Conservation (phyloP, 805 yeast genomes). For the Sugiyamaella mastotermitis region DNA sequence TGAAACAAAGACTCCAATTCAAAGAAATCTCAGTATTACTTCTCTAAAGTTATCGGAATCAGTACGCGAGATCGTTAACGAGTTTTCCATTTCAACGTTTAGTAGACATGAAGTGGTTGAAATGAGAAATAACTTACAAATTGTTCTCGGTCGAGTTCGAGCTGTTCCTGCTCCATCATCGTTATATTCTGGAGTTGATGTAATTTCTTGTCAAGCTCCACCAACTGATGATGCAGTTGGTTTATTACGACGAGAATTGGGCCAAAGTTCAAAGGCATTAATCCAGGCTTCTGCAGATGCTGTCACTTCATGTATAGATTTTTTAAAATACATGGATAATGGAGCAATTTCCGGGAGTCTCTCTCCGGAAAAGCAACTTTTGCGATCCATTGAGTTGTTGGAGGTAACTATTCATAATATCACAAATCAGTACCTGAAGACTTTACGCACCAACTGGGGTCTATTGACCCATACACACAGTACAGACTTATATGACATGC, state of each 20-base stretch:
- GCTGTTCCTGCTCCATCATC: conserved; percentile 31
- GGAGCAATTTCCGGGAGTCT: conserved; percentile 2
- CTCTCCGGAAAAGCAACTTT: not conserved
- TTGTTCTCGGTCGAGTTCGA: conserved; percentile 35
- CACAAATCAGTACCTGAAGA: not conserved
- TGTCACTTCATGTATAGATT: conserved; percentile 14
- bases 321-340: conserved; percentile 10
- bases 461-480: conserved; percentile 14
- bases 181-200: not conserved
- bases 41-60: conserved; percentile 35
- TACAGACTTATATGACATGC: conserved; percentile 34
- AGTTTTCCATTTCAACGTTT: conserved; percentile 33
- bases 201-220: no score
- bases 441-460: not conserved
- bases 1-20: conserved; percentile 23
- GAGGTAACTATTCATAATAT: conserved; percentile 1
- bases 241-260: conserved; percentile 5
- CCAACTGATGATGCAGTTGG: conserved; percentile 5
- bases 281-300: conserved; percentile 4
- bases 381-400: not conserved
- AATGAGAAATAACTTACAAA: conserved; percentile 40
- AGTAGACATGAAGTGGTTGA: conserved; percentile 29
- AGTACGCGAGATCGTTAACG: conserved; percentile 40
- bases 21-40: conserved; percentile 27
- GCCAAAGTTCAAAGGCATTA: conserved; percentile 6